Conservation (phyloP, 768 basidiomycete genomes). For the Strobilomyces echinocephalus region DNA sequence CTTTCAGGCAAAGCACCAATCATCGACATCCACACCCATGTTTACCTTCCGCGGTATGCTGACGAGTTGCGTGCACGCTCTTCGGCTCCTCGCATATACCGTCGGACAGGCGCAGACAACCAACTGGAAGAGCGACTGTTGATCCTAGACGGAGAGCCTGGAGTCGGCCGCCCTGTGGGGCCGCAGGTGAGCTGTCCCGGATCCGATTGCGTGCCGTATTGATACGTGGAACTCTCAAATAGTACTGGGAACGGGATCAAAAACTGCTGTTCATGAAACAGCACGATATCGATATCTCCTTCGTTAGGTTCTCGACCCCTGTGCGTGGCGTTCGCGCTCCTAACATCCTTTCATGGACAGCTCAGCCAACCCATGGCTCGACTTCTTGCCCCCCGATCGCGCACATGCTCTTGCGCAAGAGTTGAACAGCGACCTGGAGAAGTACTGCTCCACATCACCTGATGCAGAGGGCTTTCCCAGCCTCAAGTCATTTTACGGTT, state of each 20-base stretch:
- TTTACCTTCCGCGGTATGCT: constrained; percentile 78
- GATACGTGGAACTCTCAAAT: constrained; percentile 22
- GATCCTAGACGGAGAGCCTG: constrained; percentile 77
- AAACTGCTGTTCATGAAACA: constrained; percentile 83
- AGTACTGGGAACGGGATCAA: constrained; percentile 72
- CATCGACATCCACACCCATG: constrained; percentile 83
- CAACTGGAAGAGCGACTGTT: constrained; percentile 62
- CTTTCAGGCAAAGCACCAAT: constrained; percentile 35
- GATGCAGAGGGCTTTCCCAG: constrained; percentile 25
- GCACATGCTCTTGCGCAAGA: constrained; percentile 64
- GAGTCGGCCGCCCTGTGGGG: constrained; percentile 75
- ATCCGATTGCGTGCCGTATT: constrained; percentile 1
- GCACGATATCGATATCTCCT: constrained; percentile 74
- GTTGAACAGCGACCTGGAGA: constrained; percentile 73
- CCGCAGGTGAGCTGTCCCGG: constrained; percentile 47
- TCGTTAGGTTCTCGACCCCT: constrained; percentile 55
- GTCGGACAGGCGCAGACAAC: constrained; percentile 39
- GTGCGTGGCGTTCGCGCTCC: constrained; percentile 3
- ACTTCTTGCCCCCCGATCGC: constrained; percentile 68
- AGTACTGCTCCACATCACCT: constrained; percentile 70
- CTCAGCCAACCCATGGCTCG: constrained; percentile 89
- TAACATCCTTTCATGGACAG: constrained; percentile 35
- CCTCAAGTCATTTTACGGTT: constrained; percentile 71
- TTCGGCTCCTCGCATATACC: constrained; percentile 63
- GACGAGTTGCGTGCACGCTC: constrained; percentile 61